These are phyloP conservation scores for Musa troglodytarum DNA, from an alignment of 176 grass and related monocot genomes.

Conservation along the genomic window DNA sequence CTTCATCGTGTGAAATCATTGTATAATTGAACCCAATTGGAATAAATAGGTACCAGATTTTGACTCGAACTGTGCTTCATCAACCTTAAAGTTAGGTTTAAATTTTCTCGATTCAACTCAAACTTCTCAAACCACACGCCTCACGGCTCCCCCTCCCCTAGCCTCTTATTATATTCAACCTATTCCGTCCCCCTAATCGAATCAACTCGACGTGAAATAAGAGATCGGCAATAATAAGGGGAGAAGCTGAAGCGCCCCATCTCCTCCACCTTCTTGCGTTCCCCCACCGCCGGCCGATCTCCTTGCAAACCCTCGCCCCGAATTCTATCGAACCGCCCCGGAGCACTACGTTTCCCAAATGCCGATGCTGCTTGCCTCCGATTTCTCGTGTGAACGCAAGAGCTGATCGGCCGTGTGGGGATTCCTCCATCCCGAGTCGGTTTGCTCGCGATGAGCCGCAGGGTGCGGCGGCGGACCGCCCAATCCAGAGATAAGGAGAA, in stretches of 20 bases:
- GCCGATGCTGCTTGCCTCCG: not conserved
- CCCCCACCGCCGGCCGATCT: not conserved
- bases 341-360: not conserved
- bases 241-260: conserved; percentile 1
- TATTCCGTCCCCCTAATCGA: not conserved
- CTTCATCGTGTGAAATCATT: no score
- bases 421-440: not conserved
- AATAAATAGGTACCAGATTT: no score
- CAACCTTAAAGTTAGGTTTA: no score
- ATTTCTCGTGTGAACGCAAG: not conserved
- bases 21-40: no score
- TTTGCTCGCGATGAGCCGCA: conserved; percentile 55
- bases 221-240: not conserved
- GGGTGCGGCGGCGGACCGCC: conserved; percentile 55
- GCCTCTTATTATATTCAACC: not conserved
- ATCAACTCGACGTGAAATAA: not conserved
- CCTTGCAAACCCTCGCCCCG: not conserved
- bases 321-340: not conserved
- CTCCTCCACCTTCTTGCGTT: not conserved
- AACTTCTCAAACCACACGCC: no score
- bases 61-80: no score
- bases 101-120: no score
- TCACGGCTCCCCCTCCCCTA: no score
- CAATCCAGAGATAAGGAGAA: conserved; percentile 36
- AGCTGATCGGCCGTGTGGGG: not conserved